A percentile compares a stretch with the other conserved stretches of the same genome.
Evolutionary conservation across 495 filamentous ascomycete genomes (phyloP).

Genomic region (Xylaria acuta): DNA sequence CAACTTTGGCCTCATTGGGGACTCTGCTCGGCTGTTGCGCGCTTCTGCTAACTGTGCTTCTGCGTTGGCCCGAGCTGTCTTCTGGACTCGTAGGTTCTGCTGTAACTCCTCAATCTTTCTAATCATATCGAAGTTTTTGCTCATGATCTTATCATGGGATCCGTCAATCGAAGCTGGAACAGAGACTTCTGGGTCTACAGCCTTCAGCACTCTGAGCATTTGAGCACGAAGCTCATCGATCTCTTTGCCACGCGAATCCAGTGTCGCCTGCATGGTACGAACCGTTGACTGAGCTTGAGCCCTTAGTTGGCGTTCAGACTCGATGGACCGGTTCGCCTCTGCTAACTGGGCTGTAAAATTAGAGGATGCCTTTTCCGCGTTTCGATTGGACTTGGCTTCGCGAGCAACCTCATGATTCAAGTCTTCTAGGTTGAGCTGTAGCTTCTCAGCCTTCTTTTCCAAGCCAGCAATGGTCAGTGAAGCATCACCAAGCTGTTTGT

Average conservation of each 20-base stretch:
- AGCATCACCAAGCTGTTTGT: conserved; percentile 85
- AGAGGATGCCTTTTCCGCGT: conserved; percentile 90
- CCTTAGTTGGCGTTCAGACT: conserved; percentile 87
- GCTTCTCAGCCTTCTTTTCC: conserved; percentile 96
- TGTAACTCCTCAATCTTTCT: conserved; percentile 88
- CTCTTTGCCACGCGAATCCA: conserved; percentile 80
- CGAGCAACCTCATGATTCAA: conserved; percentile 90
- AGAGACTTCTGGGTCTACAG: conserved; percentile 78
- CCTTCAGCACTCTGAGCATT: conserved; percentile 79
- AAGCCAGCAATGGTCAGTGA: conserved; percentile 84
- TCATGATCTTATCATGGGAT: conserved; percentile 53
- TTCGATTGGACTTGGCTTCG: conserved; percentile 89
- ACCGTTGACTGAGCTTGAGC: conserved; percentile 86
- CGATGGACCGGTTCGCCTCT: conserved; percentile 86
- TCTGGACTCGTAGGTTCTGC: conserved; percentile 81
- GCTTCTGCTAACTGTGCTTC: conserved; percentile 85
- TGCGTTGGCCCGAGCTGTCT: conserved; percentile 81
- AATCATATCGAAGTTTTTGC: conserved; percentile 78
- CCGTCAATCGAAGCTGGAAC: conserved; percentile 53
- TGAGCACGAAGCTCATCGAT: conserved; percentile 79
- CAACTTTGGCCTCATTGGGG: conserved; percentile 70
- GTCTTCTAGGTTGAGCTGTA: conserved; percentile 87
- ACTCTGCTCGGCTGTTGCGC: conserved; percentile 74
- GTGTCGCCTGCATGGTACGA: conserved; percentile 74
- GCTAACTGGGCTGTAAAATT: conserved; percentile 81